These are phyloP conservation scores for Eucalyptus decipiens DNA, from an alignment of 345 rosid species.

Conservation along the genomic window DNA sequence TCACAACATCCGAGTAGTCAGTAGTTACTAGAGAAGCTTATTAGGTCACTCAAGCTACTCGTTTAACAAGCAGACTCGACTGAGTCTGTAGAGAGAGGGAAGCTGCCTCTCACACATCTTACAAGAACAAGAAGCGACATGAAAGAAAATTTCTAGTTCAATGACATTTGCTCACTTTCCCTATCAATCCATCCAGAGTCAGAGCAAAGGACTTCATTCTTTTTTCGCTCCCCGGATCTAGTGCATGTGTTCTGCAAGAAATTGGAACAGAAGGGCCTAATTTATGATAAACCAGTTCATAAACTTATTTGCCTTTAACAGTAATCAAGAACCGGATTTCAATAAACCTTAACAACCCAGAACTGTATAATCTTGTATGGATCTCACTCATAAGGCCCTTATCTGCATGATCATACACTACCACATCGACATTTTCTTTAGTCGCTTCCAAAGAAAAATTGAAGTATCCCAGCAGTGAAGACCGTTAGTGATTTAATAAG, in stretches of 20 bases:
- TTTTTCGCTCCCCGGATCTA: background rate
- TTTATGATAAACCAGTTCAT: background rate
- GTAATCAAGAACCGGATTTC: background rate
- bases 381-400: background rate
- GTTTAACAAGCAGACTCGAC: background rate
- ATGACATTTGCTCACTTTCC: background rate
- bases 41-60: background rate
- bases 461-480: background rate
- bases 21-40: background rate
- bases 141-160: background rate
- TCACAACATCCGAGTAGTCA: background rate
- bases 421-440: background rate
- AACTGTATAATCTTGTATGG: background rate
- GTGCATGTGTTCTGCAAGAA: background rate
- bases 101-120: background rate
- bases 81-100: background rate
- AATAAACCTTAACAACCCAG: background rate
- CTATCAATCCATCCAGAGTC: background rate
- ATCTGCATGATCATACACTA: background rate
- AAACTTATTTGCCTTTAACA: background rate
- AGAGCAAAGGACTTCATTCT: background rate
- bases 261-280: background rate
- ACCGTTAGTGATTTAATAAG: background rate
- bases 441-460: background rate
- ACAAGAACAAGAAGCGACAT: background rate